Evolutionary conservation across 768 basidiomycete genomes (phyloP).

Genomic region (Boletus coccyginus): DNA sequence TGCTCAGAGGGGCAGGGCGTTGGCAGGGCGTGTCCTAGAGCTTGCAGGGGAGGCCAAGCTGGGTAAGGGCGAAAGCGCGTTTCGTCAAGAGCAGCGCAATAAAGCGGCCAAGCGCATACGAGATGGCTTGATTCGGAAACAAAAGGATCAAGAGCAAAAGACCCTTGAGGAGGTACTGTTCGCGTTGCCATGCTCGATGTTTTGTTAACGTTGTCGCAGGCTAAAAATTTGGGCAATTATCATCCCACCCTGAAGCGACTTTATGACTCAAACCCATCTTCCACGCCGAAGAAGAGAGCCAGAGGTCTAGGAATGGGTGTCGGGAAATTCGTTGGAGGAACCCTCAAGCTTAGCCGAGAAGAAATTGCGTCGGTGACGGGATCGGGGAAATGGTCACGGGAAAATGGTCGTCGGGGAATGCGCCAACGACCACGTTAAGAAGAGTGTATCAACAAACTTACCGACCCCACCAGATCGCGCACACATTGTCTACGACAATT

Average conservation of each 20-base stretch:
- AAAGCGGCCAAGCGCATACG: slow-evolving; percentile 71
- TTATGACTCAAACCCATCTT: slow-evolving; percentile 42
- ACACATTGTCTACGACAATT: not conserved
- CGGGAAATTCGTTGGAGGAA: slow-evolving; percentile 70
- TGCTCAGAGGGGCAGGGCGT: slow-evolving; percentile 68
- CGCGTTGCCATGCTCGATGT: not conserved
- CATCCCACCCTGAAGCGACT: slow-evolving; percentile 73
- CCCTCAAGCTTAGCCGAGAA: slow-evolving; percentile 57
- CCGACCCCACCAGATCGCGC: too few relatives aligned
- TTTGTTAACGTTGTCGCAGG: slow-evolving; percentile 41
- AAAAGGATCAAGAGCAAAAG: slow-evolving; percentile 51
- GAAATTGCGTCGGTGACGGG: slow-evolving; percentile 50
- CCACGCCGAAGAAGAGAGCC: slow-evolving; percentile 41
- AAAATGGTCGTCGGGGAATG: not conserved
- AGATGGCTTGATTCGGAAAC: slow-evolving; percentile 64
- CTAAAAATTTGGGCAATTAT: slow-evolving; percentile 82
- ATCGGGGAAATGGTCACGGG: slow-evolving; percentile 5
- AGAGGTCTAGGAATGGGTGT: slow-evolving; percentile 77
- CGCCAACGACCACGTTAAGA: slow-evolving; percentile 8
- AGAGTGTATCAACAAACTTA: too few relatives aligned
- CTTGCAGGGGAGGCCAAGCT: slow-evolving; percentile 64
- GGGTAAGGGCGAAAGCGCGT: slow-evolving; percentile 67
- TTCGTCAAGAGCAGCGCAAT: slow-evolving; percentile 62
- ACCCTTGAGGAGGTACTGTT: slow-evolving; percentile 64
- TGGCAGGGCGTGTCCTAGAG: slow-evolving; percentile 77